Conservation (phyloP, 108 stramenopile species). For the Conticribra guillardii region DNA sequence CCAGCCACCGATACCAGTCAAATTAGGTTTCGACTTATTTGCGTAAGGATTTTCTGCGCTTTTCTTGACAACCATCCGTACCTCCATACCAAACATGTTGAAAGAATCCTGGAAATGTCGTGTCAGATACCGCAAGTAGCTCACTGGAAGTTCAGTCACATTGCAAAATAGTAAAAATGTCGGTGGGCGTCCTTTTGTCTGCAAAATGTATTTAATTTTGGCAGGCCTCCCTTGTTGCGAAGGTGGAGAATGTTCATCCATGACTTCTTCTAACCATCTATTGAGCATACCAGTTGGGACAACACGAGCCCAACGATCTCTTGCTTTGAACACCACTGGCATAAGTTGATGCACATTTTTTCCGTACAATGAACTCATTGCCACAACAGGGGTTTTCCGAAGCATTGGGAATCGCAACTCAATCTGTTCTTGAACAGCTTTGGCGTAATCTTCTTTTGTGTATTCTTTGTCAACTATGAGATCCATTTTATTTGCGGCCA, state of each 20-base stretch:
- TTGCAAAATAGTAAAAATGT: conserved; percentile 90
- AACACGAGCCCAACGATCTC: conserved; percentile 75
- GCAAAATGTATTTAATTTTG: conserved; percentile 86
- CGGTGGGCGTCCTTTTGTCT: conserved; percentile 88
- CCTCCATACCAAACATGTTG: conserved; percentile 81
- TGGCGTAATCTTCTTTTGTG: conserved; percentile 66
- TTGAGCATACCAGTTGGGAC: conserved; percentile 82
- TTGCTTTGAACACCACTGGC: conserved; percentile 81
- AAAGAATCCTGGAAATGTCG: conserved; percentile 88
- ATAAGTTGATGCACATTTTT: conserved; percentile 66
- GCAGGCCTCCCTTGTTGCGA: conserved; percentile 55
- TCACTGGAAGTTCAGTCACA: conserved; percentile 59
- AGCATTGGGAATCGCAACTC: conserved; percentile 83
- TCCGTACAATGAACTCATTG: conserved; percentile 76
- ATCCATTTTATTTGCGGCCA: conserved; percentile 94
- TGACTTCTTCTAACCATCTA: conserved; percentile 82
- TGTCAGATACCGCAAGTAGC: conserved; percentile 78
- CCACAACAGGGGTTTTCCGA: conserved; percentile 82
- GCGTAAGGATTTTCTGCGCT: conserved; percentile 76
- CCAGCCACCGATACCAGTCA: conserved; percentile 74
- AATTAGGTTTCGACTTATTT: conserved; percentile 39
- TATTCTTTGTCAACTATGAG: conserved; percentile 75
- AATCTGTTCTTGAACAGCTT: conserved; percentile 73
- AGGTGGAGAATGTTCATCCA: conserved; percentile 67
- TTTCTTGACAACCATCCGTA: conserved; percentile 77